Evolutionary conservation across 495 filamentous ascomycete species (phyloP).

Genomic region (Sordaria brevicollis): DNA sequence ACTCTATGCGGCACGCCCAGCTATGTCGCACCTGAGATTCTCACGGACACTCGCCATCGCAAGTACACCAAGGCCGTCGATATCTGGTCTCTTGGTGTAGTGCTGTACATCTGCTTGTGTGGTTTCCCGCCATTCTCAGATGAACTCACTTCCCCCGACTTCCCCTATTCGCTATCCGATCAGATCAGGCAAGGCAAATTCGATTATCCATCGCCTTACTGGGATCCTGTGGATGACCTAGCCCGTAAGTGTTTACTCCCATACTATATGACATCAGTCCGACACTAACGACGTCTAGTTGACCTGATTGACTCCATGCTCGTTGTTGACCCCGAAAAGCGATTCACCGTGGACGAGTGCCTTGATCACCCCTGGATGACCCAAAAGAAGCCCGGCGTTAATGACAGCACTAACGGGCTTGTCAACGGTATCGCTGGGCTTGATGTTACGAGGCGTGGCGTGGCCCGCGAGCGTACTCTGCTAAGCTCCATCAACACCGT

Average conservation of each 20-base stretch:
- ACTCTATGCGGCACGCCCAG: conserved; percentile 94
- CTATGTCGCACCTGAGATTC: conserved; percentile 93
- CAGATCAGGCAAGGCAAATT: conserved; percentile 83
- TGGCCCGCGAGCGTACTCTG: conserved; percentile 72
- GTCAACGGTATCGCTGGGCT: conserved; percentile 71
- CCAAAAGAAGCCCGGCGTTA: conserved; percentile 38
- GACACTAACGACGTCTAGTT: conserved; percentile 32
- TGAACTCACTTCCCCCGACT: conserved; percentile 72
- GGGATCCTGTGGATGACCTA: conserved; percentile 84
- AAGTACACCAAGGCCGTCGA: conserved; percentile 94
- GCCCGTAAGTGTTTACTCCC: conserved; percentile 38
- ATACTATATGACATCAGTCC: not conserved
- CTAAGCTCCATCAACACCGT: conserved; percentile 75
- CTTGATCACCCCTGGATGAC: conserved; percentile 87
- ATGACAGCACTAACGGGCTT: conserved; percentile 89
- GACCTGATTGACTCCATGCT: conserved; percentile 96
- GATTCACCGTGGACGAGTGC: conserved; percentile 83
- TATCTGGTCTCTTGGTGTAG: conserved; percentile 93
- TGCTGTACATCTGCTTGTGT: conserved; percentile 98
- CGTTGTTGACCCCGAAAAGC: conserved; percentile 68
- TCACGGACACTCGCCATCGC: conserved; percentile 64
- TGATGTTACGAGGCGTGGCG: conserved; percentile 75
- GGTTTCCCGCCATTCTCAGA: conserved; percentile 97
- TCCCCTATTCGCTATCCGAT: conserved; percentile 76
- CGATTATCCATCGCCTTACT: conserved; percentile 95